Base-by-base conservation (phyloP, 805 yeast genomes). In the Ogataea allantospora region DNA sequence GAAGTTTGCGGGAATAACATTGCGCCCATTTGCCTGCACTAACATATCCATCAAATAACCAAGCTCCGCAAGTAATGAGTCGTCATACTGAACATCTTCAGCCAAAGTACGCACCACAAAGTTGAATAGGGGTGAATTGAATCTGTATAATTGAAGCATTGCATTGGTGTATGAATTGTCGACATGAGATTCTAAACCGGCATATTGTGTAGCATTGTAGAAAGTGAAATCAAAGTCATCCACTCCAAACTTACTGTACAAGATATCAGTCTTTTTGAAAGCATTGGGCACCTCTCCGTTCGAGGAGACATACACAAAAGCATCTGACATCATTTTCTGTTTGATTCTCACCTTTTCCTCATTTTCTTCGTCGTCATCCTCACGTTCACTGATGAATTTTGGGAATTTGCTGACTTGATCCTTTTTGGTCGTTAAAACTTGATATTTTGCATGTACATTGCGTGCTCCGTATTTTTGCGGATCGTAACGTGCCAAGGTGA, bases 41-140 rank as follows among this genome's bases (percentile, higher is more conserved):
- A 91, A 73, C 99, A 93, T 91, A 54, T 95, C 98, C 62, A 78
- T 87, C 10, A 95, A 65, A 46, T 88, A 87, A 0, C 96, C 99
- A 30, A 89, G 64, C 55, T 93, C 97, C 33, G 85, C 79, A 18
- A 88, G 61, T 3, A 89, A 57, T 2, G 84, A 78, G 18, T 55
- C 55, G 6, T 60, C 60, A 24, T 64, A 58, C 19, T 78, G 66
- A 27, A 71, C 70, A 45, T 77, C 80, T 29, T 69, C 63, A 3
- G 81, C 72, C 19, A 88, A 62, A 15, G 77, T 72, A 4, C 70
- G 65, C 4, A 81, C 68, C 2, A 82, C 71, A 45, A 75, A 68
- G 50, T 86, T 84, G 63, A 78, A 86, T 17, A 93, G 54, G 7
- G 78, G 75, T 0, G 96, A 85, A 15, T 78, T 77, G 65, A 81